A percentile compares a stretch with the other conserved stretches of the same genome.
phyloP scores from a whole-genome alignment of 1,139 yeast species.

The Protomyces gravidus region DNA sequence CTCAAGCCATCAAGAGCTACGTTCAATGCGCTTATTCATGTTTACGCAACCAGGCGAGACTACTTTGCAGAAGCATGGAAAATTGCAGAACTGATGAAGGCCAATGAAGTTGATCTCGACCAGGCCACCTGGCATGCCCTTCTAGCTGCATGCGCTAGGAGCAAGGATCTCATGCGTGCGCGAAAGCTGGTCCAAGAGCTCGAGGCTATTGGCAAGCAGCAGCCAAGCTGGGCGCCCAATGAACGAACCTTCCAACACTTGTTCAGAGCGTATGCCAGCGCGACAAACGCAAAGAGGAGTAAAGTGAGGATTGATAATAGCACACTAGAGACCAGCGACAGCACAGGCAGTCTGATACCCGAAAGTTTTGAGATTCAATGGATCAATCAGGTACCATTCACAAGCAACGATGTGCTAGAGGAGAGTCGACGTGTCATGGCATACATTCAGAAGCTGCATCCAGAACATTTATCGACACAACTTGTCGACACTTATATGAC shows the following conservation, averaged over 20 bases:
- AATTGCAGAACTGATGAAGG: slow-evolving; percentile 25
- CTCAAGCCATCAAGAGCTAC: slow-evolving; percentile 28
- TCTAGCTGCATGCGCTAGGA: slow-evolving; percentile 17
- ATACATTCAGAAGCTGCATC: slow-evolving; percentile 3
- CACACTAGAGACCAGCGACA: background rate
- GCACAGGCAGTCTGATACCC: background rate
- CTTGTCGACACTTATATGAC: slow-evolving; percentile 28
- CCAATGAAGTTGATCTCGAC: slow-evolving; percentile 19
- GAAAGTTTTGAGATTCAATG: background rate
- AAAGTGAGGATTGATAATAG: background rate
- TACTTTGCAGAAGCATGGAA: slow-evolving; percentile 30
- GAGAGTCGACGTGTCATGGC: slow-evolving; percentile 18
- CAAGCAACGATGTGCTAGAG: slow-evolving; percentile 13
- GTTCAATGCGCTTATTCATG: slow-evolving; percentile 29
- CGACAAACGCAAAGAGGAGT: slow-evolving; percentile 11
- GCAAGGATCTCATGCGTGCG: slow-evolving; percentile 22
- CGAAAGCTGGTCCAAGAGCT: slow-evolving; percentile 22
- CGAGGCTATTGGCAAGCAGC: background rate
- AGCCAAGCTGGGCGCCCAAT: slow-evolving; percentile 13
- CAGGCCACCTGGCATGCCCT: slow-evolving; percentile 26
- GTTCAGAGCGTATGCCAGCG: slow-evolving; percentile 28
- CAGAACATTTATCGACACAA: slow-evolving; percentile 13
- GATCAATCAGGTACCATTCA: slow-evolving; percentile 14
- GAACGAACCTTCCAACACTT: slow-evolving; percentile 24
- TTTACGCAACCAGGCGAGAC: slow-evolving; percentile 27